Evolutionary conservation across 768 basidiomycete genomes (phyloP).

Genomic region (Artomyces pyxidatus): DNA sequence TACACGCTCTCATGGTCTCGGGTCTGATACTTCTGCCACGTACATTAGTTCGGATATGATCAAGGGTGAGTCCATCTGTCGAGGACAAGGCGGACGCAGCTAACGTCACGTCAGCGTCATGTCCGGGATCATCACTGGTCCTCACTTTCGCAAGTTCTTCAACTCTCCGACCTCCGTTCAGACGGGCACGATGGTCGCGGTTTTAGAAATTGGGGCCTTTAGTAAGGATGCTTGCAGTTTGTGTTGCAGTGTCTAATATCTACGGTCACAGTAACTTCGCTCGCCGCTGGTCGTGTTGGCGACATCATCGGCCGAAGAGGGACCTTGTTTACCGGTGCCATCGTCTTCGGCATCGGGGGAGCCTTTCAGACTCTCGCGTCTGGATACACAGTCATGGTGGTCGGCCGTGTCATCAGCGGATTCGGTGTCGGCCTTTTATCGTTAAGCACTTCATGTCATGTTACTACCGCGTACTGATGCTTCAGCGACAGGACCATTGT

Average conservation of each 20-base stretch:
- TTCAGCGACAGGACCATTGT: conserved; percentile 69
- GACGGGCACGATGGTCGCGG: conserved; percentile 94
- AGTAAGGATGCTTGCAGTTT: conserved; percentile 36
- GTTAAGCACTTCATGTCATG: conserved; percentile 34
- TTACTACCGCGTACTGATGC: neutral
- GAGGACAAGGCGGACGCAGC: no score
- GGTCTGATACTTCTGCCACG: conserved; percentile 10
- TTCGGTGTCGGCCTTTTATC: conserved; percentile 87
- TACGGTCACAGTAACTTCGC: conserved; percentile 59
- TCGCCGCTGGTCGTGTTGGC: conserved; percentile 83
- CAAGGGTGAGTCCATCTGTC: conserved; percentile 62
- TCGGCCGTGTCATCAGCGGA: conserved; percentile 78
- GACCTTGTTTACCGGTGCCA: conserved; percentile 75
- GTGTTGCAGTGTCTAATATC: conserved; percentile 5
- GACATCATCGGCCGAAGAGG: conserved; percentile 81
- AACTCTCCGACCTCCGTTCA: conserved; percentile 64
- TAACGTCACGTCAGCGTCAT: conserved; percentile 77
- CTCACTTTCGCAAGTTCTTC: conserved; percentile 78
- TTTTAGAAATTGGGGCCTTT: conserved; percentile 88
- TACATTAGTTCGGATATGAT: conserved; percentile 88
- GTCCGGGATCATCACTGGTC: conserved; percentile 87
- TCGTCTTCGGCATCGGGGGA: conserved; percentile 82
- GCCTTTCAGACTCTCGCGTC: conserved; percentile 76
- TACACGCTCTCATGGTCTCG: neutral
- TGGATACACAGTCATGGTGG: conserved; percentile 73